Conservation (phyloP, 345 rosid genomes). For the Eucalyptus regnans region DNA sequence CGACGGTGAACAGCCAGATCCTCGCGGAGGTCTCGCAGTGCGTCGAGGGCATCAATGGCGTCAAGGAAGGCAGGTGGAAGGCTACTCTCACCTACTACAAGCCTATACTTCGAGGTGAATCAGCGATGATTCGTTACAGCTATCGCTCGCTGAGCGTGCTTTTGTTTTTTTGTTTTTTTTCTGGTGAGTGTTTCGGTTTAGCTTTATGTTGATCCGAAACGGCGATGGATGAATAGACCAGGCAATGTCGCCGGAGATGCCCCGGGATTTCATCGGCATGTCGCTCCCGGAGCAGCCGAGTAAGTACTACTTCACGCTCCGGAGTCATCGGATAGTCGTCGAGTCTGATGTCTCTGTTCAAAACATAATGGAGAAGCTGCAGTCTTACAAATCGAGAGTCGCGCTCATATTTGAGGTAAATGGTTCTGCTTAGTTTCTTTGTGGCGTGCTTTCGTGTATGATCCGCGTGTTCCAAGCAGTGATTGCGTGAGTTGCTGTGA, state of each 20-base stretch:
- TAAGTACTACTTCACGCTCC: conserved; percentile 70
- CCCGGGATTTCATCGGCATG: conserved; percentile 76
- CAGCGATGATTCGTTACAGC: not conserved
- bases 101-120: conserved; percentile 40
- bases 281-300: conserved; percentile 66
- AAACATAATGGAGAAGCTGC: conserved; percentile 88
- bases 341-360: conserved; percentile 83
- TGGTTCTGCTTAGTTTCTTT: not conserved
- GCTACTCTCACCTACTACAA: conserved; percentile 68
- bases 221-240: conserved; percentile 25
- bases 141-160: not conserved
- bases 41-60: conserved; percentile 76
- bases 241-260: conserved; percentile 32
- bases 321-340: conserved; percentile 51
- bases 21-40: conserved; percentile 78
- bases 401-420: conserved; percentile 74
- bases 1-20: conserved; percentile 74
- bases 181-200: not conserved
- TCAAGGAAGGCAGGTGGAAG: conserved; percentile 89
- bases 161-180: not conserved
- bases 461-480: not conserved
- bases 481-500: not conserved
- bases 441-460: not conserved
- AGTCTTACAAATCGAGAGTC: conserved; percentile 72
- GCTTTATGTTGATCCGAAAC: not conserved